A percentile compares a stretch with the other conserved stretches of the same genome.
Evolutionary conservation across 495 filamentous ascomycete species (phyloP).

Genomic region (Lasiosphaeria miniovina): DNA sequence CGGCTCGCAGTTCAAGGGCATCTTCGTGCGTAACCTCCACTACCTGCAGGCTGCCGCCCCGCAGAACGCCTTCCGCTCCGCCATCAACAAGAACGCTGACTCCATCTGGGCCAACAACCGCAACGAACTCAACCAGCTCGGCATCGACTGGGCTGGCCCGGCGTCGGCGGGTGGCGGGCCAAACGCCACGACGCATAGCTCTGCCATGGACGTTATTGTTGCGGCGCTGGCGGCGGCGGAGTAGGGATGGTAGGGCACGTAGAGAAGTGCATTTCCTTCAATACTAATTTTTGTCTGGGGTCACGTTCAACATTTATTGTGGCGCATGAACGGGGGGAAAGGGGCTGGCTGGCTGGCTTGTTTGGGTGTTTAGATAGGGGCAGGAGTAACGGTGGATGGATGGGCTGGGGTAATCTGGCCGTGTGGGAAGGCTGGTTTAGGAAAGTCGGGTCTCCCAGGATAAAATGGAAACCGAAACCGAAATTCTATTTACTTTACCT

Average conservation of each 20-base stretch:
- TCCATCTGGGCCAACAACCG: slow-evolving; percentile 66
- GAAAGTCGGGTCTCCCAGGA: too few species aligned
- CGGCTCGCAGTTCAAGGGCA: slow-evolving; percentile 73
- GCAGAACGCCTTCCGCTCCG: slow-evolving; percentile 47
- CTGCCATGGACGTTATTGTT: slow-evolving; percentile 66
- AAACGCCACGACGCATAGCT: slow-evolving; percentile 55
- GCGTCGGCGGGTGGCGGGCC: slow-evolving; percentile 45
- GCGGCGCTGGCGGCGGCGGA: slow-evolving; percentile 51
- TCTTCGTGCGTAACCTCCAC: slow-evolving; percentile 69
- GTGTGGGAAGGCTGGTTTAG: too few species aligned
- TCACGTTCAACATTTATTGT: too few species aligned
- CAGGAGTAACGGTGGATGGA: too few species aligned
- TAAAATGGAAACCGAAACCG: too few species aligned
- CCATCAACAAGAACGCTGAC: slow-evolving; percentile 60
- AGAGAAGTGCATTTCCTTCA: neutral
- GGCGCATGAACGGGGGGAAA: too few species aligned
- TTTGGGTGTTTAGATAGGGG: too few species aligned
- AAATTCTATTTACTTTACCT: too few species aligned
- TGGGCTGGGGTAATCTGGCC: too few species aligned
- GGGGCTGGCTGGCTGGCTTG: too few species aligned
- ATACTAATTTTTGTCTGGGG: too few species aligned
- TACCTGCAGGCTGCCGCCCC: slow-evolving; percentile 54
- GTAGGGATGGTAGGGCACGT: neutral
- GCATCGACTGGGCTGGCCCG: slow-evolving; percentile 59
- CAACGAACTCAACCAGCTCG: slow-evolving; percentile 49